Percentiles rank a stretch among this genome's conserved stretches.
These are phyloP conservation scores for Metarhizium brunneum DNA, from an alignment of 2,329 filamentous ascomycete species.

Conservation along the genomic window DNA sequence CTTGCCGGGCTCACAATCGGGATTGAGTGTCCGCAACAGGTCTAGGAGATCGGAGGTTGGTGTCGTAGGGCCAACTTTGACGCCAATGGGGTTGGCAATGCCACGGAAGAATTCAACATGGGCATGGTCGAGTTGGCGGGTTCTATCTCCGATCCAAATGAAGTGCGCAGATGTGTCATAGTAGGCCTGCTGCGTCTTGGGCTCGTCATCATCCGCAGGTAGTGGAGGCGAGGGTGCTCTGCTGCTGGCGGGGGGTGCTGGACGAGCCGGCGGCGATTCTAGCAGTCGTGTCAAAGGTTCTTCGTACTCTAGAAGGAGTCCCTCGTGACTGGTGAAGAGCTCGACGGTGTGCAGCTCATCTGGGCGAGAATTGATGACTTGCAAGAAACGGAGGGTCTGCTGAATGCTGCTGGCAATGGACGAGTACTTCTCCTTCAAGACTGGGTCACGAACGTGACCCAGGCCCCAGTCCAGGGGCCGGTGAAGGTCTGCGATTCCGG, in stretches of 20 bases:
- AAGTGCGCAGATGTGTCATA: constrained; percentile 96
- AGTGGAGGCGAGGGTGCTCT: constrained; percentile 34
- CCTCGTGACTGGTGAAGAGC: constrained; percentile 92
- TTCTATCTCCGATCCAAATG: constrained; percentile 96
- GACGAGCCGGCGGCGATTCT: constrained; percentile 44
- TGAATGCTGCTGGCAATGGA: constrained; percentile 77
- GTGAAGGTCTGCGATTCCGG: constrained; percentile 88
- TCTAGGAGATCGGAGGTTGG: constrained; percentile 63
- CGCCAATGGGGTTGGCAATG: constrained; percentile 88
- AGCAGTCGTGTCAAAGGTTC: constrained; percentile 73
- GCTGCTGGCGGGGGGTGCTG: constrained; percentile 5
- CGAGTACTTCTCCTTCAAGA: constrained; percentile 77
- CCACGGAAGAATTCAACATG: constrained; percentile 98
- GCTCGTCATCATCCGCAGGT: constrained; percentile 10
- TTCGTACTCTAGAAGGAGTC: constrained; percentile 89
- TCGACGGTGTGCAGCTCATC: constrained; percentile 85
- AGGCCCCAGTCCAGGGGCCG: constrained; percentile 91
- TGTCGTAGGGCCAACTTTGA: constrained; percentile 91
- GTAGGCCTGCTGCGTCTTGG: constrained; percentile 47
- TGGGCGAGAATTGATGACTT: constrained; percentile 79
- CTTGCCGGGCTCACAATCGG: constrained; percentile 72
- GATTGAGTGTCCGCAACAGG: constrained; percentile 81
- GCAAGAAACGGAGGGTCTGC: constrained; percentile 89
- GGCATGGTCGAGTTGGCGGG: constrained; percentile 81
- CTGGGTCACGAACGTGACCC: constrained; percentile 78